A percentile compares a stretch with the other conserved stretches of the same genome.
Conservation (phyloP, 179 eudicot species). For the Dionaea muscipula region DNA sequence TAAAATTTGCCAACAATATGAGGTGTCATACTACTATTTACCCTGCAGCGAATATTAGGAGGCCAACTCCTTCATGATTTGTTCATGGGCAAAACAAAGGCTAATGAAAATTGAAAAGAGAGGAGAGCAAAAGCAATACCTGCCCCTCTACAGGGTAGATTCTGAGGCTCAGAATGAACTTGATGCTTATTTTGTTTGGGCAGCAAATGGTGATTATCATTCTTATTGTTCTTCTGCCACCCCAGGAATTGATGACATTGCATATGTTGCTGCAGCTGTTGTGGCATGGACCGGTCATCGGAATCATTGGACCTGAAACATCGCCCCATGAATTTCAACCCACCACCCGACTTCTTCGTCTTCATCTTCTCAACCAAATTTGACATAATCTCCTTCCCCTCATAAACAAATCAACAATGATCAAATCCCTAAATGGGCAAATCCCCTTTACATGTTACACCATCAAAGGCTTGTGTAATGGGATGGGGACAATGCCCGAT, state of each 20-base stretch:
- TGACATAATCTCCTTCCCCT: constrained; percentile 6
- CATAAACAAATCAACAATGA: background rate
- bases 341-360: constrained; percentile 21
- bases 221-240: background rate
- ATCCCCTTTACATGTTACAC: background rate
- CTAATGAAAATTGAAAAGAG: background rate
- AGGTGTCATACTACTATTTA: no score
- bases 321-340: constrained; percentile 38
- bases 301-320: constrained; percentile 44
- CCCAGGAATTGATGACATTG: constrained; percentile 12
- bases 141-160: background rate
- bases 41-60: no score
- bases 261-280: constrained; percentile 15
- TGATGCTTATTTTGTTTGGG: constrained; percentile 7
- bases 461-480: background rate
- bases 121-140: constrained; percentile 3
- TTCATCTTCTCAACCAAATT: constrained; percentile 20
- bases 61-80: background rate
- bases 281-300: constrained; percentile 6
- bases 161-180: background rate
- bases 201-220: constrained; percentile 11
- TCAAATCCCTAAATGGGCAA: background rate
- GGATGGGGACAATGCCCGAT: constrained; percentile 3
- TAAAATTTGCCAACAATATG: no score
- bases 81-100: background rate